Evolutionary conservation across 2,329 filamentous ascomycete genomes (phyloP).

Genomic region (Monilinia fructigena): DNA sequence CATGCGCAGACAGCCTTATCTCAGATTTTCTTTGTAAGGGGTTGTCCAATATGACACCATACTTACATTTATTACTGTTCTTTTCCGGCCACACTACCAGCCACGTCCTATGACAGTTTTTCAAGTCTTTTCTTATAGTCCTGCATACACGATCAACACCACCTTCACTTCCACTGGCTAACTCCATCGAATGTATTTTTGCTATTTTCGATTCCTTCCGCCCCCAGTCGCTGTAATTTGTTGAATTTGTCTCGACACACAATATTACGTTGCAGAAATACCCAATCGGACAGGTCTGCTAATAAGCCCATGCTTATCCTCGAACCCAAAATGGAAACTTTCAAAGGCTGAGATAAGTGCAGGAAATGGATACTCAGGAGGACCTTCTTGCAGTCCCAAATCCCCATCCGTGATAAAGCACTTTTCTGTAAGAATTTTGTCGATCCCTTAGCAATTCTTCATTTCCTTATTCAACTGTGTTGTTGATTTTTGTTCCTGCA

Average conservation of each 20-base stretch:
- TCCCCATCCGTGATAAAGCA: conserved; percentile 20
- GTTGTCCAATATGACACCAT: conserved; percentile 1
- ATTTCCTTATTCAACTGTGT: background rate
- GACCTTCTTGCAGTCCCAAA: background rate
- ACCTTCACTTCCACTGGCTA: conserved; percentile 15
- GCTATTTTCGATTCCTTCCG: conserved; percentile 11
- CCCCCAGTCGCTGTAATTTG: conserved; percentile 12
- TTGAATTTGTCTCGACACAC: conserved; percentile 1
- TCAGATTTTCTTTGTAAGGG: conserved; percentile 1
- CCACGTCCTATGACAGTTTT: conserved; percentile 16
- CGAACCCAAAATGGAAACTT: conserved; percentile 22
- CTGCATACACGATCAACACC: conserved; percentile 19
- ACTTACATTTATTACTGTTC: conserved; percentile 6
- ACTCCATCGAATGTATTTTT: conserved; percentile 6
- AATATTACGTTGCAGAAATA: background rate
- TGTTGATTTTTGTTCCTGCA: conserved; percentile 1
- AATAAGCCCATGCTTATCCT: conserved; percentile 8
- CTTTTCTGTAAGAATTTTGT: conserved; percentile 15
- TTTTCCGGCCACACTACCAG: conserved; percentile 14
- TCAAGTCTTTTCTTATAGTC: background rate
- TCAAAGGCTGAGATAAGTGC: conserved; percentile 25
- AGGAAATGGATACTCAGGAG: conserved; percentile 16
- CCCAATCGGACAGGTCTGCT: conserved; percentile 9
- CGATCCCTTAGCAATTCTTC: background rate
- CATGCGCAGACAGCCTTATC: conserved; percentile 6